Evolutionary conservation across 1,284 basidiomycete species (phyloP), one percentile per base, ranked within the genome.

Genomic region (Prillingera fragicola): DNA sequence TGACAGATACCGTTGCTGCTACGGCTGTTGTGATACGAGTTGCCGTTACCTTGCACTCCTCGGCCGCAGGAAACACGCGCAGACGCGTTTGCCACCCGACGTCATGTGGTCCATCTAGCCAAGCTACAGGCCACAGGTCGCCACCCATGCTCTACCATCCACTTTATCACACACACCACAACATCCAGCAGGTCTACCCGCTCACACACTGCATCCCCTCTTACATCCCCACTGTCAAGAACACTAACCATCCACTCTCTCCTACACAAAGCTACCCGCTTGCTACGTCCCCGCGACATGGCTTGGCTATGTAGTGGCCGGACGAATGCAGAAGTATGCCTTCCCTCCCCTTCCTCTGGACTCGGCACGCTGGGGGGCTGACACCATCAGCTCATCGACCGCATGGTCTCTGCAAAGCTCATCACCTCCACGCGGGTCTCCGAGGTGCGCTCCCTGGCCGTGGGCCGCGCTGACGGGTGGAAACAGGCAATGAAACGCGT

Each of bases 401-500:
- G 55, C 10, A 57, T 71, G 49, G 28, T 48, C 3, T 39, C 47
- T 23, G 56, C 57, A 23, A 60, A 59, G 2, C 48, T 70, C 33
- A 67, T 71, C 34, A 46, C 38, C 4, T 65, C 62, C 3, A 23
- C 45, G 3, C 38, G 50, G 4, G 60, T 71, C 5, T 64, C 66
- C 14, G 55, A 59, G 38, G 68, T 66, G 34, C 29, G 60, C 41
- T 12, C 26, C 39, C 5, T 31, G 19, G 5, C 34, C n/a, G 28
- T 25, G 7, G 28, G n/a, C 9, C 14, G 2, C 14, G 5, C 28
- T 45, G 22, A 43, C 38, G 28, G 21, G 22, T 25, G 26, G 13
- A 19, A 3, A 17, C 32, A 71, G 68, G 70, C 70, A 8, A 69
- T 70, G 65, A 53, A 51, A 17, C 55, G 58, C 24, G 67, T 69